Evolutionary conservation across 2,329 filamentous ascomycete species (phyloP), one percentile per base, ranked within the genome.

Genomic region (Trichocomaceae sp.): DNA sequence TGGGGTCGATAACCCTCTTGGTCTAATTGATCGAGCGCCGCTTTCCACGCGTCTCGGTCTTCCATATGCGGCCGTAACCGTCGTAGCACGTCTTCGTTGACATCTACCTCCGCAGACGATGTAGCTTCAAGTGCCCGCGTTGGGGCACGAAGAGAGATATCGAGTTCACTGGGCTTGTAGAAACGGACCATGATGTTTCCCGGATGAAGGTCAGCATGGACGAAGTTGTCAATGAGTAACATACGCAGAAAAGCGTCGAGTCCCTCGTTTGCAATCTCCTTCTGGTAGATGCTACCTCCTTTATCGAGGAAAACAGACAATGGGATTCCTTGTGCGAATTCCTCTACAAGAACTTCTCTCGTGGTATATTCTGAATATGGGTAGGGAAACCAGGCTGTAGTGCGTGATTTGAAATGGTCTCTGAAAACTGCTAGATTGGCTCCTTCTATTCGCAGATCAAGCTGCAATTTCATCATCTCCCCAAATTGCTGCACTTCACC

Each of bases 161-260:
- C 82, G 0, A 92, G 81, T 58, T 85, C 80, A 13, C 84, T 83
- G 0, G 91, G 84, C 64, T 92, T 85, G 72, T 97, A 96, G 75
- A 99, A 99, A 59, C 95, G 90, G 47, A 99, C 92, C 91, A 99
- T 97, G 73, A 99, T 97, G 69, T 99, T 99, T 23, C 93, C 93
- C 0, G 93, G 93, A 68, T 99, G 93, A 29, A 99, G 76, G 68
- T 99, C 93, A 5, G 93, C 92, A 67, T 99, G 93, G 23, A 96
- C 86, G 69, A 99, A 99, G 69, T 99, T 99, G 71, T 99, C 93
- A 39, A 99, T 86, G 12, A 99, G 79, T 15, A 99, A 77, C 93
- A 99, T 99, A 64, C 91, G 89, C 49, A 99, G 75, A 71, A 99
- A 99, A 2, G 92, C 91, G 68, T 99, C 91, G 0, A 99, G 81